Base-by-base conservation (phyloP, 2,329 filamentous ascomycete species). In the Fonsecaea pugnacius region DNA sequence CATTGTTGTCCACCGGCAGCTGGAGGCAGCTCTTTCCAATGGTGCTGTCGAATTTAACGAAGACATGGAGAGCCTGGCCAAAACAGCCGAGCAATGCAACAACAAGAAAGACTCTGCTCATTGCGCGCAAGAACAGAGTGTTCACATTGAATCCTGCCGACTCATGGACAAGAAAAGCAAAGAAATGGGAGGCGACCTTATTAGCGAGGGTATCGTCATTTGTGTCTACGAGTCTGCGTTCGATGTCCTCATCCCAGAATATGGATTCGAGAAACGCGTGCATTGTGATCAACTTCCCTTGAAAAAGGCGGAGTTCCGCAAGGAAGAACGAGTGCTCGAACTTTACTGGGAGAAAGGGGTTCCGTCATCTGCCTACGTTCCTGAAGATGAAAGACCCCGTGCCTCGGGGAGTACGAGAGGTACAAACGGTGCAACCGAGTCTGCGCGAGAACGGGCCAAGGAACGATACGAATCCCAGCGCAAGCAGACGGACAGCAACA, bases 311-410 rank as follows among this genome's bases (percentile, higher is more conserved):
- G 95, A 99, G 76, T 99, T 95, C 80, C 89, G 96, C 78, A 98
- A 98, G 84, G 92, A 96, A 76, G 91, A 93, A 81, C 88, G 95
- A 62, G 87, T 98, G 33, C 84, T 99, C 53, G 95, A 99, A 79
- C 85, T 99, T 16, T 99, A 97, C 84, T 99, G 95, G 95, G 95
- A 99, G 87, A 99, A 98, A 86, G 95, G 95, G 53, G 92, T 98
- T 7, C 92, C 94, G 32, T 98, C 93, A 68, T 97, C 94, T 50
- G 91, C 93, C 2, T 99, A 96, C 72, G 89, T 99, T 58, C 95
- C 95, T 2, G 95, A 99, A 75, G 95, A 99, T 75, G 95, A 99
- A 82, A 90, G 93, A 63, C 93, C 93, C 60, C 96, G 95, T 83
- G 88, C 90, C 57, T 88, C 86, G 62, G 85, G 86, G 10, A 90